A percentile compares a stretch with the other conserved stretches of the same genome.
phyloP scores from a whole-genome alignment of 192 early-diverging fungal species.

The Pilobolus umbonatus region DNA sequence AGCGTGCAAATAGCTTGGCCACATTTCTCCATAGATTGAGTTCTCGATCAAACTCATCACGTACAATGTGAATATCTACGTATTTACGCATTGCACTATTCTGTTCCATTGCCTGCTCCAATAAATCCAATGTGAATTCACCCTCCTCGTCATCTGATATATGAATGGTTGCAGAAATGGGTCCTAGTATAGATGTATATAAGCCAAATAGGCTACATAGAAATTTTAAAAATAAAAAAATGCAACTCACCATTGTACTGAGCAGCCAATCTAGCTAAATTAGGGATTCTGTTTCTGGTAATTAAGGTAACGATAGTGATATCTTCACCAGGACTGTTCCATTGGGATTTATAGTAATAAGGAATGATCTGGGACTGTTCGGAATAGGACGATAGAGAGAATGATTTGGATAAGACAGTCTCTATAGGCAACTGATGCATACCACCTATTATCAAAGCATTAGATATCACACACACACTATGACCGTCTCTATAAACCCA shows the following conservation, averaged over 20 bases:
- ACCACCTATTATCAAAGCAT: not conserved
- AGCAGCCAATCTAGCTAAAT: slow-evolving; percentile 41
- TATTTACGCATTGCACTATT: slow-evolving; percentile 42
- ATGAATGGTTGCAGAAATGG: slow-evolving; percentile 55
- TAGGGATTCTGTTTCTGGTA: slow-evolving; percentile 44
- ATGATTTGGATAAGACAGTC: slow-evolving; percentile 49
- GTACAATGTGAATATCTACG: slow-evolving; percentile 52
- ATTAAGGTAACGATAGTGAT: slow-evolving; percentile 54
- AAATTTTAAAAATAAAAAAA: too few species aligned
- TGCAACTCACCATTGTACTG: slow-evolving; percentile 45
- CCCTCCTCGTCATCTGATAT: slow-evolving; percentile 46
- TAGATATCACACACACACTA: not conserved
- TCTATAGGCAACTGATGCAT: slow-evolving; percentile 34
- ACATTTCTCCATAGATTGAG: slow-evolving; percentile 60
- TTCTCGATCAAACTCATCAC: slow-evolving; percentile 53
- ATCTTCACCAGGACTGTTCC: slow-evolving; percentile 38
- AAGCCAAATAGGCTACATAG: too few species aligned
- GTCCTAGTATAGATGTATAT: slow-evolving; percentile 35
- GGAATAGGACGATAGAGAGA: slow-evolving; percentile 45
- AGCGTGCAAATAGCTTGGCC: slow-evolving; percentile 53
- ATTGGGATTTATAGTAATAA: slow-evolving; percentile 44
- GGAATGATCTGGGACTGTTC: slow-evolving; percentile 52
- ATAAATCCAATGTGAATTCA: slow-evolving; percentile 36
- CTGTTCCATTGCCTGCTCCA: slow-evolving; percentile 39
- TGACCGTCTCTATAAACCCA: not conserved